phyloP scores from a whole-genome alignment of 768 basidiomycete species.

The Phlebiopsis flavidoalba region DNA sequence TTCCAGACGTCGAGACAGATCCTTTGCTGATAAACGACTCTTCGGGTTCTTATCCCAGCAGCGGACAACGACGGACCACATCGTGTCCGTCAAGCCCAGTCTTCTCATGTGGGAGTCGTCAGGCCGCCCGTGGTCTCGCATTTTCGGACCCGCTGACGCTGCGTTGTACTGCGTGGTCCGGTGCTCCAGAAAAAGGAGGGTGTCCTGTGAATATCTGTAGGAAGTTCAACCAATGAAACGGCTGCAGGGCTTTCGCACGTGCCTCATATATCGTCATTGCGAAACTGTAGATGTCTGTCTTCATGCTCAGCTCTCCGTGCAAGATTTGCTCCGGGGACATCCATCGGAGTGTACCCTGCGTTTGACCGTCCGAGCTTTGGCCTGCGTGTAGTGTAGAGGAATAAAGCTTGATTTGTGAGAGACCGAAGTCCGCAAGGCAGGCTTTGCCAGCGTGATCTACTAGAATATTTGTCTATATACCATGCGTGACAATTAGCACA shows the following conservation, averaged over 20 bases:
- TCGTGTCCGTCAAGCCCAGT: neutral
- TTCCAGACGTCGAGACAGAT: neutral
- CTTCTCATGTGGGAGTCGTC: neutral
- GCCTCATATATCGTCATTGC: conserved; percentile 4
- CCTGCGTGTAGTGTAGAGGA: neutral
- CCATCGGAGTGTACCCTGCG: conserved; percentile 1
- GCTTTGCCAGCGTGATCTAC: conserved; percentile 15
- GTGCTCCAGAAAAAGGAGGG: neutral
- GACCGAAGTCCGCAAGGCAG: conserved; percentile 21
- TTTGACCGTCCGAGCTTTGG: neutral
- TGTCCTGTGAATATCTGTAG: neutral
- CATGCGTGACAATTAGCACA: neutral
- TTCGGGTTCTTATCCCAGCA: neutral
- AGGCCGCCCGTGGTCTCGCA: neutral
- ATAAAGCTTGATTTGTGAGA: conserved; percentile 10
- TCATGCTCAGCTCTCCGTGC: neutral
- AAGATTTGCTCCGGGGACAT: neutral
- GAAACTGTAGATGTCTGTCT: neutral
- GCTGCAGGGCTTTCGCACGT: no score
- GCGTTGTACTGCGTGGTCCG: neutral
- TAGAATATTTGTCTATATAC: conserved; percentile 16
- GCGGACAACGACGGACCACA: neutral
- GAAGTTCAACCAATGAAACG: neutral
- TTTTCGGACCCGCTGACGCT: neutral
- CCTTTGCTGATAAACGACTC: neutral